These are phyloP conservation scores for Penicillium sp. DNA, from an alignment of 2,329 filamentous ascomycete genomes.

Conservation along the genomic window DNA sequence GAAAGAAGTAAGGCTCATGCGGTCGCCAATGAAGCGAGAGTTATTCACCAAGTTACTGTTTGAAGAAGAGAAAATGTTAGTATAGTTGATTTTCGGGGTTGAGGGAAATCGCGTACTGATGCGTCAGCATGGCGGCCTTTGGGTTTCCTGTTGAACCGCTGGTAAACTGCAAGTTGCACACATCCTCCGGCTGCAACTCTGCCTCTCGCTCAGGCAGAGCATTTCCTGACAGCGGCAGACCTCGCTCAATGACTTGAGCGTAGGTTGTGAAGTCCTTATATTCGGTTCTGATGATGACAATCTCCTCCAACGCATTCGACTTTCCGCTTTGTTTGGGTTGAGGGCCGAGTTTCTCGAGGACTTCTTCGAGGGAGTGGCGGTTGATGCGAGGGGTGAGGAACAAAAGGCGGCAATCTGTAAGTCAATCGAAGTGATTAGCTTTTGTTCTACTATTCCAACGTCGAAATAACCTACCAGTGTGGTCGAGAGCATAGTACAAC, in stretches of 20 bases:
- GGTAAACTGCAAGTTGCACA: constrained; percentile 77
- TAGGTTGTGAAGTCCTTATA: constrained; percentile 64
- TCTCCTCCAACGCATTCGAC: constrained; percentile 49
- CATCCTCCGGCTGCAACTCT: constrained; percentile 66
- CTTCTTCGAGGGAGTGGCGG: constrained; percentile 64
- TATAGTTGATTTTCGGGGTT: not conserved
- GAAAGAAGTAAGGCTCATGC: constrained; percentile 69
- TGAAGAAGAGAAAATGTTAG: constrained; percentile 4
- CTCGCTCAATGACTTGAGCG: constrained; percentile 60
- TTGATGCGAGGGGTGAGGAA: constrained; percentile 75
- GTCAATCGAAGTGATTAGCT: constrained; percentile 6
- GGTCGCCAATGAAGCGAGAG: constrained; percentile 72
- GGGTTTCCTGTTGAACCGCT: constrained; percentile 74
- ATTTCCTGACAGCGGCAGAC: constrained; percentile 55
- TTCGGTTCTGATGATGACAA: constrained; percentile 66
- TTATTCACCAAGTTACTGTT: constrained; percentile 61
- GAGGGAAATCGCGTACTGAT: constrained; percentile 56
- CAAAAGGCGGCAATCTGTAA: constrained; percentile 69
- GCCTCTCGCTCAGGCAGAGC: constrained; percentile 59
- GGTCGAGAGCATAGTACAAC: constrained; percentile 71
- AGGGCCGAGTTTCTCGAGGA: constrained; percentile 60
- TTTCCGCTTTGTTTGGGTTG: constrained; percentile 37
- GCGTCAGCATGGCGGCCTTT: constrained; percentile 76
- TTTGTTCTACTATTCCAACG: not conserved
- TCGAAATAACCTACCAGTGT: constrained; percentile 60